Base-by-base conservation (phyloP, 2,329 filamentous ascomycete species). In the Claviceps digitariae region DNA sequence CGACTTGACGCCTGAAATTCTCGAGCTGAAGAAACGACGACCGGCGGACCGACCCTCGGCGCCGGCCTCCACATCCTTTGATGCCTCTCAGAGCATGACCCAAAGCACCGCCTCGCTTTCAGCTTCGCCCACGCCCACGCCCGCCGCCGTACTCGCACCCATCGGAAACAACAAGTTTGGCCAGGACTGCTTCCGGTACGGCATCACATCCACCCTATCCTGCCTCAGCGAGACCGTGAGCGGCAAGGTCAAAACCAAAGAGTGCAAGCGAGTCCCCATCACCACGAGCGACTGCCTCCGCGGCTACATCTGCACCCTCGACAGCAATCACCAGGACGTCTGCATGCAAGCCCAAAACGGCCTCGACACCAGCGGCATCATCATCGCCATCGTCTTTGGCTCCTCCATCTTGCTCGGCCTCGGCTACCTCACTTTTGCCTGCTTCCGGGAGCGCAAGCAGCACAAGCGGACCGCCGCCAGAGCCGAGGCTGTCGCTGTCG, bases 401-500 rank as follows among this genome's bases (percentile, higher is more conserved):
- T 57, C 64, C n/a, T 66, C 63, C 55, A 60, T 74, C 56, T 62
- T 66, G 57, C 45, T 68, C 51, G 64, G 68, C 57, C 56, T 74
- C 55, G 64, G 60, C 48, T 58, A 66, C 57, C 64, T 81, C 53
- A 70, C 72, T 61, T 74, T 74, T 69, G 67, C 74, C 58, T 79
- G 75, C 72, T 75, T 72, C 69, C 67, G 68, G 56, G 77, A 81
- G 58, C 68, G 72, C 59, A 65, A 64, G 63, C 58, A 68, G 59
- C 69, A 76, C 60, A 71, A 69, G 63, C 66, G 68, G 48, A 63
- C 71, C 36, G 65, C 64, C 52, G 72, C 71, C 55, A 71, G 72
- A 57, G 70, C 71, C 55, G 76, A 79, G 66, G 74, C 74, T 46
- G 71, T 71, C n/a, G 71, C 71, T 27, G 72, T 75, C 50, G 74